Percentiles rank a stretch among this genome's conserved stretches.
phyloP scores from a whole-genome alignment of 75 land plant genomes.

The Sequoia sempervirens region DNA sequence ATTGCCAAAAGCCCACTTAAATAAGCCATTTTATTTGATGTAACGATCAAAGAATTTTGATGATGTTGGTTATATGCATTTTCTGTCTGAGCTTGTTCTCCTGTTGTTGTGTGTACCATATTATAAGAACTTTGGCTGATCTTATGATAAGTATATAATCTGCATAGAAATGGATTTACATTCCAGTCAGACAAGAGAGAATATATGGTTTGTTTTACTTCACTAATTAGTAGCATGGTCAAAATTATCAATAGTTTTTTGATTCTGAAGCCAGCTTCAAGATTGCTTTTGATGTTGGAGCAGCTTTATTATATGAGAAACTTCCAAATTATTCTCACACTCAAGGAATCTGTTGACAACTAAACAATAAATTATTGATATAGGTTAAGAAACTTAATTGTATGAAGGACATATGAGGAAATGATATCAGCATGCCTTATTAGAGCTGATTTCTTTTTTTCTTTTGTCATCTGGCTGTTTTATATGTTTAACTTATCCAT shows the following conservation, averaged over 20 bases:
- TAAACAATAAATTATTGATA: not conserved
- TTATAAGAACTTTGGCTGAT: not conserved
- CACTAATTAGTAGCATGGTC: no score
- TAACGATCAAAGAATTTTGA: no score
- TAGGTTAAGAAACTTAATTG: not conserved
- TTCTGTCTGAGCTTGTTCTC: not conserved
- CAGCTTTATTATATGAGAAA: not conserved
- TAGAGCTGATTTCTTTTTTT: not conserved
- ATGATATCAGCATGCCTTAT: not conserved
- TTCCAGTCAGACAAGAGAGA: no score
- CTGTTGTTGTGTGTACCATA: not conserved
- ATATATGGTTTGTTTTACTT: no score
- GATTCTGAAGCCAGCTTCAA: no score
- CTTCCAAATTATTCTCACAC: not conserved
- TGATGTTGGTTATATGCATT: not conserved
- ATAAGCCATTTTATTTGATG: not conserved
- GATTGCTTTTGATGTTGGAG: not conserved
- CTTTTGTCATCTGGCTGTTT: not conserved
- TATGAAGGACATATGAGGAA: not conserved
- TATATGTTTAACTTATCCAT: not conserved
- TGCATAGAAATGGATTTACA: no score
- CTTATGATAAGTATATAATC: not conserved
- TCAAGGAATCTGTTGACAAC: not conserved
- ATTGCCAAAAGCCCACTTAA: not conserved
- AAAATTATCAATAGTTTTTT: no score